Base-by-base conservation (phyloP, 805 yeast species). In the Scheffersomyces coipomensis region DNA sequence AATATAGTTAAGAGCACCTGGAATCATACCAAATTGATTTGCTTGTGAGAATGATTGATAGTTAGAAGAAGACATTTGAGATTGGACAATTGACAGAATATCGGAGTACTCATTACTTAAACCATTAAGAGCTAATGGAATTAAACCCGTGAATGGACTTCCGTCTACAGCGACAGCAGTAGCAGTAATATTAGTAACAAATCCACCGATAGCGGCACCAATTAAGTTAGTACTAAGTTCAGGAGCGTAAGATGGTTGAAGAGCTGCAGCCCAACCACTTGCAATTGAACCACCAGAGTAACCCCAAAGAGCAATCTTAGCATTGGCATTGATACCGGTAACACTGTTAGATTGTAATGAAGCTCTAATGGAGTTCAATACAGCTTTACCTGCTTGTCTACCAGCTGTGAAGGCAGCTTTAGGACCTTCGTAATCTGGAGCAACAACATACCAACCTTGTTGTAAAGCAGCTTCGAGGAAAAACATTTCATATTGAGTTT, bases 251-350 rank as follows among this genome's bases (percentile, higher is more conserved):
- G 43, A 34, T 10, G 69, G 69, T 41, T 62, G 68, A 19, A 63
- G 45, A 7, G 60, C 53, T 3, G 65, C 59, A 9, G 69, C 70
- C 72, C 72, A 67, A 6, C 64, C 57, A 13, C 63, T 37, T 10
- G 72, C 67, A 19, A 65, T 40, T 1, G 67, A 52, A 8, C 71
- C 72, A n/a, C 73, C 73, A 3, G 68, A 61, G 37, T 60, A 67
- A 0, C 73, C 73, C 64, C 64, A 63, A 33, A 66, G 19, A 10
- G 45, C 47, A 3, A 53, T 44, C 16, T 47, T 42, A 10, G 60
- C 59, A 38, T 48, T 45, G 3, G 39, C 10, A 3, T 42, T 26
- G 10, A 57, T 23, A 2, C 60, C 59, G 6, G 62, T 56, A 5
- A 41, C 22, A 23, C 46, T 42, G 2, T 18, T 32, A 22, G 48